Evolutionary conservation across 2,329 filamentous ascomycete species (phyloP).

Genomic region (Alternaria consortialis): DNA sequence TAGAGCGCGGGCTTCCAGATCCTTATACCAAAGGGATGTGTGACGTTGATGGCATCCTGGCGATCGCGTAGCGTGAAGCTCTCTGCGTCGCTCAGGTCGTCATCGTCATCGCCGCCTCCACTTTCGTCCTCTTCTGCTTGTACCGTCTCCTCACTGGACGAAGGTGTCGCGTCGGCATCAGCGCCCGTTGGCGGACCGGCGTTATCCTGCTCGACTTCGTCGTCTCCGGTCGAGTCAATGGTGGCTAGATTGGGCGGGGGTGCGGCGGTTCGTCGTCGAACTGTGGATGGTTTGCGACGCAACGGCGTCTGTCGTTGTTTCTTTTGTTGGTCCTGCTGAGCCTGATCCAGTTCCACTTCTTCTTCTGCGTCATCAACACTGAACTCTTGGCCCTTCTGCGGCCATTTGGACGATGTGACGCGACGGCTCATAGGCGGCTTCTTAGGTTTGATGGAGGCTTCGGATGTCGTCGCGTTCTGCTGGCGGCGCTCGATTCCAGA

Average conservation of each 20-base stretch:
- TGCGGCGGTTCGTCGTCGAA: constrained; percentile 59
- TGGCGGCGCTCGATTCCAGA: constrained; percentile 44
- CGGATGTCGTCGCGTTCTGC: constrained; percentile 30
- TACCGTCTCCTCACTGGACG: constrained; percentile 52
- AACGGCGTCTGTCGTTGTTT: constrained; percentile 49
- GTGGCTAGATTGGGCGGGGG: constrained; percentile 58
- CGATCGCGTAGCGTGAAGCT: constrained; percentile 98
- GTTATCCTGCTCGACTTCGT: constrained; percentile 54
- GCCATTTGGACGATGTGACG: constrained; percentile 76
- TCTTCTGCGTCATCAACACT: constrained; percentile 87
- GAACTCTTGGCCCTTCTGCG: constrained; percentile 84
- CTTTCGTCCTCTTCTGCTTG: constrained; percentile 51
- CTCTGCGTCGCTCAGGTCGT: constrained; percentile 85
- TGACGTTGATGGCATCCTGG: constrained; percentile 97
- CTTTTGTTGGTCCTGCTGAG: constrained; percentile 44
- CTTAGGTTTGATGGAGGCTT: constrained; percentile 57
- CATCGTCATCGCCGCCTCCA: constrained; percentile 70
- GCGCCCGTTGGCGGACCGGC: constrained; percentile 33
- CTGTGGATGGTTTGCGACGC: constrained; percentile 61
- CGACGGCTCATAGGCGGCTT: constrained; percentile 79
- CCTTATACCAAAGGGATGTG: constrained; percentile 97
- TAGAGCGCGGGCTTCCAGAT: constrained; percentile 99
- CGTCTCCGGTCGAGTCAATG: constrained; percentile 60
- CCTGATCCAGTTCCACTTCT: constrained; percentile 77
- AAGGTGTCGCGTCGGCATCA: constrained; percentile 38